Base-by-base conservation (phyloP, 306 rosid species). In the Acacia melanoxylon region DNA sequence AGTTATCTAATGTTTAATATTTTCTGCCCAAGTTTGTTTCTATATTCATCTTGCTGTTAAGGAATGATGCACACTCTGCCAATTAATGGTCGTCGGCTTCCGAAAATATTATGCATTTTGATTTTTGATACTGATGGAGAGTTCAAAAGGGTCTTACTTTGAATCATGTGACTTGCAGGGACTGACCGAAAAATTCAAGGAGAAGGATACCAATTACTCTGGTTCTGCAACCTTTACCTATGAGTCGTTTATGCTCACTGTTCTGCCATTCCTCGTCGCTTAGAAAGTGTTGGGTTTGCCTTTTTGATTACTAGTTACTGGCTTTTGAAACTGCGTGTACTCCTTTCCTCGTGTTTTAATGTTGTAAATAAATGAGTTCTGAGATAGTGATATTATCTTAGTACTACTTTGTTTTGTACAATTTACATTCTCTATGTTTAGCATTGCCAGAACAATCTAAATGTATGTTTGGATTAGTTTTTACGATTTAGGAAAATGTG, bases 181-280 rank as follows among this genome's bases (percentile, higher is more conserved):
- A 63, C 86, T 95, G 40, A 95, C 99, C 8, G 99, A 93, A 77
- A 95, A 95, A 83, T 95, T 95, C 85, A 95, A 92, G 92, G 98
- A 93, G 91, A 95, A 91, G 91, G 99, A 95, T 82, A 83, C 86
- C 58, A 75, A 59, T 2, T 95, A 87, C 76, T 73, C 92, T 19
- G 99, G 99, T 46, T 82, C 89, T 58, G 99, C 96, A 68, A 89
- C 94, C 29, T 95, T 95, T 89, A 74, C 68, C 35, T 95, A 95
- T 27, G 98, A 95, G 89, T 86, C 91, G 14, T 95, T 95, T 85
- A 95, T 95, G 99, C 86, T 93, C 86, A 93, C 98, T 10, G 99
- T 95, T 67, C 87, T 95, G 85, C 99, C 99, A 4, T 95, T 95
- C 87, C 89, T 95, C 2, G 63, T 93, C 22, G 97, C 98, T 31